phyloP scores from a whole-genome alignment of 2,329 filamentous ascomycete species.

The Aspergillus quadrilineatus region DNA sequence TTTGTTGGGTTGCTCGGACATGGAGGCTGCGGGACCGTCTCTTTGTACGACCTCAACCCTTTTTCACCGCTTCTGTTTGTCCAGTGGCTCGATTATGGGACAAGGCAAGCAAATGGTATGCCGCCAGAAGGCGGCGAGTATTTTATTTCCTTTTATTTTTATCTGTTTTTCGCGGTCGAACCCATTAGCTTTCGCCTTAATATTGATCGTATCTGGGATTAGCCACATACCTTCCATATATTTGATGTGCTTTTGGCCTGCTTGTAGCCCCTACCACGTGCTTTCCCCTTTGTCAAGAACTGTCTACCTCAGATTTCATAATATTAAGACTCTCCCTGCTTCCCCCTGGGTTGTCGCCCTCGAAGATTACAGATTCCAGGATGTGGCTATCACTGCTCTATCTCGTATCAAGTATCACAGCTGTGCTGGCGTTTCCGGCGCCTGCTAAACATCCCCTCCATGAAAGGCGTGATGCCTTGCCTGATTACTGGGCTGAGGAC shows the following conservation, averaged over 20 bases:
- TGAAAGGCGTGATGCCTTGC: slow-evolving; percentile 39
- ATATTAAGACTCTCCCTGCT: neutral
- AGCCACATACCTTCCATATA: neutral
- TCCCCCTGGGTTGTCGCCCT: neutral
- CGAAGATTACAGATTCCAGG: neutral
- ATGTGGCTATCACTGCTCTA: neutral
- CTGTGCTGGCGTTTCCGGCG: slow-evolving; percentile 9
- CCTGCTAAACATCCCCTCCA: slow-evolving; percentile 42
- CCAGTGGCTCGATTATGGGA: no score
- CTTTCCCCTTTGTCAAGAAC: neutral
- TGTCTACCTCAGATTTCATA: neutral
- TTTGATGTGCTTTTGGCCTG: neutral
- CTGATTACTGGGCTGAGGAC: slow-evolving; percentile 40
- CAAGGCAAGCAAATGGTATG: no score
- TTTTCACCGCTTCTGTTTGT: no score
- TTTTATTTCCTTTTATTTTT: no score
- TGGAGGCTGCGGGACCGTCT: no score
- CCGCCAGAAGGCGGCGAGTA: no score
- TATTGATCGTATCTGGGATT: no score
- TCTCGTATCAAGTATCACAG: neutral
- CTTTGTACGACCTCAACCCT: no score
- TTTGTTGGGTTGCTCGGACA: no score
- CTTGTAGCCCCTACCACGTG: neutral
- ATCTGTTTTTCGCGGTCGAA: no score
- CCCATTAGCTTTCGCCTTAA: no score